Evolutionary conservation across 495 filamentous ascomycete genomes (phyloP).

Genomic region (Penicillium antarcticum): DNA sequence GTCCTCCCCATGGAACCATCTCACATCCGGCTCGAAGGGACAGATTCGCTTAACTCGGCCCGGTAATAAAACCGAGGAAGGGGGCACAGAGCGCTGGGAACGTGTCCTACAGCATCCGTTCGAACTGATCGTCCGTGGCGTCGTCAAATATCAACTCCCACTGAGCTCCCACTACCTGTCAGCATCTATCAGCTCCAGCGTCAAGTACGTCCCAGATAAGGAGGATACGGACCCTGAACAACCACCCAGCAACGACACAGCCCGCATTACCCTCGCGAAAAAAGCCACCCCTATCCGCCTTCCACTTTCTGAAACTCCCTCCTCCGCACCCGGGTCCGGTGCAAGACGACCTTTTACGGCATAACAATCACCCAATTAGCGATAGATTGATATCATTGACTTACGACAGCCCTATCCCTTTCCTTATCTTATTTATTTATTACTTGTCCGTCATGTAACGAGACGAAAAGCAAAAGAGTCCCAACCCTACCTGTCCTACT

Average conservation of each 20-base stretch:
- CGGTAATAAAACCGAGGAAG: slow-evolving; percentile 83
- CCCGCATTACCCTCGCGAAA: slow-evolving; percentile 13
- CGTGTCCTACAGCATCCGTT: slow-evolving; percentile 86
- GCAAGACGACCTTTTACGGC: slow-evolving; percentile 29
- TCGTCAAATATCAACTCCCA: slow-evolving; percentile 84
- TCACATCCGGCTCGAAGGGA: slow-evolving; percentile 64
- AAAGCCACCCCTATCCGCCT: slow-evolving; percentile 3
- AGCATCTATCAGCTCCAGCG: slow-evolving; percentile 48
- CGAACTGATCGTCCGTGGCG: slow-evolving; percentile 83
- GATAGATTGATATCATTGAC: slow-evolving; percentile 27
- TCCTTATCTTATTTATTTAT: slow-evolving; percentile 5
- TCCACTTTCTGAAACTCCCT: slow-evolving; percentile 5
- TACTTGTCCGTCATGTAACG: slow-evolving; percentile 10
- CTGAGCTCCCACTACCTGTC: slow-evolving; percentile 65
- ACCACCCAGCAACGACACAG: slow-evolving; percentile 28
- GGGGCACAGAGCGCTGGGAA: slow-evolving; percentile 89
- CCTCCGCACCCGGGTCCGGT: slow-evolving; percentile 3
- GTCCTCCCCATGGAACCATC: slow-evolving; percentile 73
- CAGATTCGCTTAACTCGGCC: slow-evolving; percentile 78
- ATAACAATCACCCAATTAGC: slow-evolving; percentile 20
- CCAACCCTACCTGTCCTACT: not conserved
- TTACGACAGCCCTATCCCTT: slow-evolving; percentile 19
- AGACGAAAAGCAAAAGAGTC: slow-evolving; percentile 11
- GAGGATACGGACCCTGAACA: slow-evolving; percentile 21
- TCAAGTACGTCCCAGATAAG: slow-evolving; percentile 49